Base-by-base conservation (phyloP, 2,329 filamentous ascomycete species). In the Aspergillus novofumigatus region DNA sequence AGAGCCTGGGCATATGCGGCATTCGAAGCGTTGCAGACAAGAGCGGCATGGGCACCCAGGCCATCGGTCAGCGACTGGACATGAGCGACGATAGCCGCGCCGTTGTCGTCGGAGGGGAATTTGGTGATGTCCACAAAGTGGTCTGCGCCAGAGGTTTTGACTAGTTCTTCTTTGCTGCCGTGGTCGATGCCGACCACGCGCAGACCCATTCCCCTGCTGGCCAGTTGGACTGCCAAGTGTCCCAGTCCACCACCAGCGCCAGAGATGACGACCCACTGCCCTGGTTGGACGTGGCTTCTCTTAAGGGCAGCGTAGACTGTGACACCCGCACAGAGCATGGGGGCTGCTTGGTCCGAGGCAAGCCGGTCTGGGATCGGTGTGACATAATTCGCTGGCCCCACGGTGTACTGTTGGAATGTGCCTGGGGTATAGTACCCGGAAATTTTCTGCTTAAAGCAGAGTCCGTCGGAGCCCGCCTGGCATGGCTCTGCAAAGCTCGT, bases 331-430 rank as follows among this genome's bases (percentile, higher is more conserved):
- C 86, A 89, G 53, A 88, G 80, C 75, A 89, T 80, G 0, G 86
- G 87, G 1, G 87, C 87, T 0, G 87, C 87, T 25, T 79, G 77
- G 52, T 82, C 85, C 9, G 82, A 85, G 45, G 79, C 71, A 20
- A 90, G 72, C 3, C 70, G 73, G 4, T 87, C 85, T 2, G 87
- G 87, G 62, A 90, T 88, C 1, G 85, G 85, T 0, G 87, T 89
- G 2, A 89, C 86, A 69, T 90, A 89, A 72, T 82, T 81, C 3
- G 86, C 86, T 9, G 85, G 84, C 0, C 80, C 82, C 17, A 87
- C 68, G 20, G 82, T 81, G 66, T 89, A 90, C 73, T 89, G 85
- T 68, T 89, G 87, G 69, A 89, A 90, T n/a, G 86, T 90, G 41
- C 87, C 87, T 0, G 86, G 86, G 0, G 81, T 84, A 69, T 84